Base-by-base conservation (phyloP, 768 basidiomycete species). In the Hygrocybe coccinea region DNA sequence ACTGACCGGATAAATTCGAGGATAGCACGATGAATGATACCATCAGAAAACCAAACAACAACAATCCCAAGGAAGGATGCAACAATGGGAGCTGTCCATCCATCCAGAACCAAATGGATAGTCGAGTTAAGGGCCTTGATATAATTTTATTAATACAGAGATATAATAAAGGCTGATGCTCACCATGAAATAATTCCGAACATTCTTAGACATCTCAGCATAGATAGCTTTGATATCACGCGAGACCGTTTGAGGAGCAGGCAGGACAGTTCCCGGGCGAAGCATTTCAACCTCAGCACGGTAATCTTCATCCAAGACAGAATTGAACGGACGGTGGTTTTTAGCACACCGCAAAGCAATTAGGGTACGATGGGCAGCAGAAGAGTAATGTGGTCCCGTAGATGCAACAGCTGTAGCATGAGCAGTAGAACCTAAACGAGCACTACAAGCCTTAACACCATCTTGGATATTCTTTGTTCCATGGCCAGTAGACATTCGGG, bases 1-100 rank as follows among this genome's bases (percentile, higher is more conserved):
- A 29, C 29, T 29, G 29, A 72, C 70, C 62, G 50, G 14, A 71
- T 65, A 55, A 73, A 74, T 45, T 73, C 73, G 2, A 74, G 60
- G 21, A 69, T 62, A 5, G 63, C 52, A 7, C 60, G 63, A 49
- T 68, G 64, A 11, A 72, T 68, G 12, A 38, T 36, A 2, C 72
- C 70, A 14, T 60, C 33, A 1, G 57, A 57, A 60, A 56, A 64
- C 72, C 65, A 68, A 17, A 64, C 49, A 15, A 74, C 54, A 19
- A 69, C 69, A 38, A 71, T 52, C 2, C 71, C 69, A 14, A 72
- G 65, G 52, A 65, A 71, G 6, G 66, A 66, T 8, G 59, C 50
- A 1, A 57, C 58, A 21, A 69, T 50, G 10, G 71, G 70, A 14
- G 65, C 60, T 2, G 69, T 71, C 71, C 73, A 73, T 15, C 73